phyloP scores from a whole-genome alignment of 805 yeast genomes.

The Kuraishia molischiana region DNA sequence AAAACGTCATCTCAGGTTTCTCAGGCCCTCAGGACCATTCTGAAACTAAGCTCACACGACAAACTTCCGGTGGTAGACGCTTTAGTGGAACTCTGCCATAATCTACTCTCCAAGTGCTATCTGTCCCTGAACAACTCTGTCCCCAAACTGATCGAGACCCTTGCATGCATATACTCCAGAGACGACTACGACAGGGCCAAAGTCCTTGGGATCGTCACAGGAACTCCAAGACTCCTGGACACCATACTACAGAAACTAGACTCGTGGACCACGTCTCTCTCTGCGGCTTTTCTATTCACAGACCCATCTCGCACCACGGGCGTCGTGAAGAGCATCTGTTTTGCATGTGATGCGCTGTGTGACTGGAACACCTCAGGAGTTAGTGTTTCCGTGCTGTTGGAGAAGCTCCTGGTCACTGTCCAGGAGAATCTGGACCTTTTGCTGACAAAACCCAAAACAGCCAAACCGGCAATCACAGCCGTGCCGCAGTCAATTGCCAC shows the following conservation, averaged over 20 bases:
- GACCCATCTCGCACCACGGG: conserved; percentile 12
- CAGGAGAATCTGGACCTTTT: neutral
- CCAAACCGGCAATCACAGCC: neutral
- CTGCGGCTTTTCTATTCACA: conserved; percentile 14
- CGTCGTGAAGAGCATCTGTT: conserved; percentile 2
- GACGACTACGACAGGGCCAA: neutral
- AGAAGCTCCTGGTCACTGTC: neutral
- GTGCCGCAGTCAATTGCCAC: neutral
- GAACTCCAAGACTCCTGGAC: conserved; percentile 4
- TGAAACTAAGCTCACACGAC: conserved; percentile 15
- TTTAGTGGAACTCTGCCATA: conserved; percentile 19
- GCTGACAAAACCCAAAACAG: neutral
- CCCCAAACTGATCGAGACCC: conserved; percentile 24
- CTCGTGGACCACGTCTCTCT: conserved; percentile 8
- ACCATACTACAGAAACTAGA: conserved; percentile 6
- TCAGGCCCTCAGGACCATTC: conserved; percentile 29
- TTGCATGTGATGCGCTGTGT: neutral
- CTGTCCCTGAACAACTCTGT: conserved; percentile 24
- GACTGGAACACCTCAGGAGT: neutral
- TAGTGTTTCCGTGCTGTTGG: neutral
- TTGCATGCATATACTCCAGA: conserved; percentile 6
- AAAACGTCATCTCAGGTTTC: conserved; percentile 42
- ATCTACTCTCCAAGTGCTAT: conserved; percentile 21
- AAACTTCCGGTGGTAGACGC: conserved; percentile 23
- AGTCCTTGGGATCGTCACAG: neutral